Conservation (phyloP, 352 stramenopile species). For the Phytopythium vexans region DNA sequence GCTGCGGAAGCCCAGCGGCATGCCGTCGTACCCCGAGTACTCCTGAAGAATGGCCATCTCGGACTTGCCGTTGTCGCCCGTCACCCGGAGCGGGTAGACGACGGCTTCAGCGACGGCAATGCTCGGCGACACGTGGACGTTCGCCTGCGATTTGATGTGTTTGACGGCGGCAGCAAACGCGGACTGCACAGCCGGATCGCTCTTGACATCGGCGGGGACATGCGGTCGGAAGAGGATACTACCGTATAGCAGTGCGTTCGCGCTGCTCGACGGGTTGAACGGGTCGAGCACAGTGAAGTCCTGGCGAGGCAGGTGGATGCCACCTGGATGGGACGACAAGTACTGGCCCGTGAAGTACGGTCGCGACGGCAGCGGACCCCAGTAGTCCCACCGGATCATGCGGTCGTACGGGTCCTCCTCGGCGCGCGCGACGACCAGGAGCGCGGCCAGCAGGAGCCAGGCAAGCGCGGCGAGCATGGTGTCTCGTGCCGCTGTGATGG, state of each 20-base stretch:
- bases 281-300: constrained; percentile 57
- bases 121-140: constrained; percentile 38
- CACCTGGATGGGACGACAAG: constrained; percentile 44
- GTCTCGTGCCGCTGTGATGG: neutral
- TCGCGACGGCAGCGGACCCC: constrained; percentile 37
- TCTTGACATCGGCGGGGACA: constrained; percentile 18
- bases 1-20: constrained; percentile 47
- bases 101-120: constrained; percentile 27
- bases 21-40: constrained; percentile 24
- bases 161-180: constrained; percentile 37
- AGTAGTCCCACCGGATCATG: constrained; percentile 61
- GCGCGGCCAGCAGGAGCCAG: constrained; percentile 3
- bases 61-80: constrained; percentile 63
- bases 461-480: constrained; percentile 7
- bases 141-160: constrained; percentile 29
- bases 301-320: constrained; percentile 39
- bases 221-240: constrained; percentile 48
- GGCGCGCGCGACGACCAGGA: neutral
- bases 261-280: constrained; percentile 36
- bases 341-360: constrained; percentile 61
- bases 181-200: constrained; percentile 38
- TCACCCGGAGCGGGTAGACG: constrained; percentile 48
- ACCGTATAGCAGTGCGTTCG: constrained; percentile 54
- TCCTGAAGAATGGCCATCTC: constrained; percentile 70
- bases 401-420: constrained; percentile 7